Percentiles rank a stretch among this genome's conserved stretches.
Evolutionary conservation across 2,329 filamentous ascomycete species (phyloP).

Genomic region (Rugonectria rugulosa): DNA sequence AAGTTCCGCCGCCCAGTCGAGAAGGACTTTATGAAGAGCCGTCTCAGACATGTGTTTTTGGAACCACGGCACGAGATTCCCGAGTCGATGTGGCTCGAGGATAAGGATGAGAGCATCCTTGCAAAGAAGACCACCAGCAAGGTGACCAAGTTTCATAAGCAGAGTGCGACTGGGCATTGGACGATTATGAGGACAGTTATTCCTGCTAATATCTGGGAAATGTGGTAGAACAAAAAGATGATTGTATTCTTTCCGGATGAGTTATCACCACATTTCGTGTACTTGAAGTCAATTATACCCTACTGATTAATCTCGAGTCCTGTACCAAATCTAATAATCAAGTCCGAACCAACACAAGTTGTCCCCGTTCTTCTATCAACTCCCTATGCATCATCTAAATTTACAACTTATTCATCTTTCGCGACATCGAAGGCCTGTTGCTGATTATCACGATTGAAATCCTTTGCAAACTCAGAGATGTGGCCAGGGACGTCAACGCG

Average conservation of each 20-base stretch:
- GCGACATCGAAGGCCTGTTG: conserved; percentile 39
- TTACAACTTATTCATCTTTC: conserved; percentile 26
- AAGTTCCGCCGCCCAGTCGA: conserved; percentile 71
- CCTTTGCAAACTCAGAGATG: conserved; percentile 54
- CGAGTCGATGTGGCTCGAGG: conserved; percentile 54
- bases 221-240: conserved; percentile 75
- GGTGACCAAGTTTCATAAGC: conserved; percentile 75
- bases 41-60: conserved; percentile 74
- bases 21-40: conserved; percentile 76
- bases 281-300: not conserved
- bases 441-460: conserved; percentile 47
- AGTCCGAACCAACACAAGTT: not conserved
- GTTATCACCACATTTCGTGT: conserved; percentile 4
- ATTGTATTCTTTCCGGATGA: not conserved
- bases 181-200: conserved; percentile 86
- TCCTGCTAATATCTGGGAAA: conserved; percentile 82
- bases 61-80: conserved; percentile 76
- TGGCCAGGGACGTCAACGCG: conserved; percentile 68
- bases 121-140: conserved; percentile 68
- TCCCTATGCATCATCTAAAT: not conserved
- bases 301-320: not conserved
- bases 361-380: not conserved
- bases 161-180: conserved; percentile 88
- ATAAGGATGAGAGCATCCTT: conserved; percentile 61
- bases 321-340: not conserved